Conservation (phyloP, 1,284 basidiomycete species). For the Ustilago xerochloae region DNA sequence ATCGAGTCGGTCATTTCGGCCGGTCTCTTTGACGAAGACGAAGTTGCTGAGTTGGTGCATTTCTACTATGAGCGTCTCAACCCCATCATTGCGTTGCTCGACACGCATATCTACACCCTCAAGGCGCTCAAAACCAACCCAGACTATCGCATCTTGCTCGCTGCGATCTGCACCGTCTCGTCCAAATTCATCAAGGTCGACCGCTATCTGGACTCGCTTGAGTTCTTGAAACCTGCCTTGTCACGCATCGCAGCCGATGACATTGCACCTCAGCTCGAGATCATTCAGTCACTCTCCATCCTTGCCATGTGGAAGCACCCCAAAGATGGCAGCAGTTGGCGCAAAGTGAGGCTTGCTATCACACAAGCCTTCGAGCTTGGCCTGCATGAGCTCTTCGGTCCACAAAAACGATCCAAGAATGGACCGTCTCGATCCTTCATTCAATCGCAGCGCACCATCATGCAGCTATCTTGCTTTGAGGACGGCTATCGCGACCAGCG, state of each 20-base stretch:
- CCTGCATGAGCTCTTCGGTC: constrained; percentile 55
- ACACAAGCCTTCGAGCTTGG: constrained; percentile 69
- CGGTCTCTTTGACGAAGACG: constrained; percentile 44
- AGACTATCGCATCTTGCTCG: constrained; percentile 81
- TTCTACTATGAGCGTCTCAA: constrained; percentile 55
- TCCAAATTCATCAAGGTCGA: constrained; percentile 84
- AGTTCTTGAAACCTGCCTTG: constrained; percentile 75
- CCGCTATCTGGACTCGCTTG: constrained; percentile 53
- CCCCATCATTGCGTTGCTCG: constrained; percentile 66
- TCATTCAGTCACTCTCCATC: constrained; percentile 84
- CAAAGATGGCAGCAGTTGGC: constrained; percentile 68
- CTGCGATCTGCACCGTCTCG: constrained; percentile 81
- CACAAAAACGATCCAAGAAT: constrained; percentile 46
- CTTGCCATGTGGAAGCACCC: constrained; percentile 83
- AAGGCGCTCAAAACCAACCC: constrained; percentile 75
- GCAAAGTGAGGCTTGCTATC: constrained; percentile 64
- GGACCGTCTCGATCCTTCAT: constrained; percentile 42
- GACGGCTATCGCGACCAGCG: constrained; percentile 50
- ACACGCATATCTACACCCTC: constrained; percentile 67
- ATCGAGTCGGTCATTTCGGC: constrained; percentile 48
- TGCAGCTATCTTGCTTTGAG: constrained; percentile 52
- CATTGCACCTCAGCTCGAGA: constrained; percentile 79
- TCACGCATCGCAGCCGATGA: constrained; percentile 75
- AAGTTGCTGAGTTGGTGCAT: constrained; percentile 36
- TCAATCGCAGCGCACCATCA: constrained; percentile 44